Conservation (phyloP, 352 stramenopile genomes). For the Nothophytophthora sp. region DNA sequence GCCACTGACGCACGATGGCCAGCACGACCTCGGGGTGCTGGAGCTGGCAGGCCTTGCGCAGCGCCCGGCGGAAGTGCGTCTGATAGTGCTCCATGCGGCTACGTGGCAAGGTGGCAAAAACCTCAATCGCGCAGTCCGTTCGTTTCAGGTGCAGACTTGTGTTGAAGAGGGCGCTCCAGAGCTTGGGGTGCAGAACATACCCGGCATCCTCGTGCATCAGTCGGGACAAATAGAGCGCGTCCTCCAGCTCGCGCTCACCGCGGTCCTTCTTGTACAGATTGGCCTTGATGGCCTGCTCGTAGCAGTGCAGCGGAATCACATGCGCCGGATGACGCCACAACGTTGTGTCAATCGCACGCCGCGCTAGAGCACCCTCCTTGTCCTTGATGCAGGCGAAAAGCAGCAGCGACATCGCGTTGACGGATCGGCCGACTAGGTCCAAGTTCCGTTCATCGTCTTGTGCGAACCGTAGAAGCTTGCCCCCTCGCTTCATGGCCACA, state of each 20-base stretch:
- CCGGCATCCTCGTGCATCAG: slow-evolving; percentile 30
- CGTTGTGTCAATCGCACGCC: slow-evolving; percentile 4
- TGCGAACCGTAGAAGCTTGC: background rate
- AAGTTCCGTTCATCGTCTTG: slow-evolving; percentile 4
- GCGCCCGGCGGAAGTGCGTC: slow-evolving; percentile 28
- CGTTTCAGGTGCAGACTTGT: slow-evolving; percentile 30
- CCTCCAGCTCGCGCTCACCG: slow-evolving; percentile 9
- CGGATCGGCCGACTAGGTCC: slow-evolving; percentile 1
- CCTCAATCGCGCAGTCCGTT: slow-evolving; percentile 18
- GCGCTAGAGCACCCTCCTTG: slow-evolving; percentile 4
- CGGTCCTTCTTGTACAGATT: slow-evolving; percentile 5
- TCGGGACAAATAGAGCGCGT: slow-evolving; percentile 33
- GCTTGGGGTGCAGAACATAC: slow-evolving; percentile 32
- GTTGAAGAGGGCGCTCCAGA: slow-evolving; percentile 45
- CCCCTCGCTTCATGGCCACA: background rate
- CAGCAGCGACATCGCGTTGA: background rate
- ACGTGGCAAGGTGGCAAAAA: slow-evolving; percentile 23
- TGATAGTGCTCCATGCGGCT: slow-evolving; percentile 36
- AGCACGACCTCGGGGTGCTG: slow-evolving; percentile 26
- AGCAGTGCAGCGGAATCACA: slow-evolving; percentile 1
- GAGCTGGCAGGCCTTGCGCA: slow-evolving; percentile 31
- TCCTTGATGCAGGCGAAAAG: slow-evolving; percentile 6
- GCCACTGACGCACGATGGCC: slow-evolving; percentile 31
- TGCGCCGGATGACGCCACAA: background rate
- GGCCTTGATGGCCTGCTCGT: slow-evolving; percentile 7